Percentiles rank a stretch among this genome's conserved stretches.
These are phyloP conservation scores for Diplogelasinospora grovesii DNA, from an alignment of 495 filamentous ascomycete species.

Conservation along the genomic window DNA sequence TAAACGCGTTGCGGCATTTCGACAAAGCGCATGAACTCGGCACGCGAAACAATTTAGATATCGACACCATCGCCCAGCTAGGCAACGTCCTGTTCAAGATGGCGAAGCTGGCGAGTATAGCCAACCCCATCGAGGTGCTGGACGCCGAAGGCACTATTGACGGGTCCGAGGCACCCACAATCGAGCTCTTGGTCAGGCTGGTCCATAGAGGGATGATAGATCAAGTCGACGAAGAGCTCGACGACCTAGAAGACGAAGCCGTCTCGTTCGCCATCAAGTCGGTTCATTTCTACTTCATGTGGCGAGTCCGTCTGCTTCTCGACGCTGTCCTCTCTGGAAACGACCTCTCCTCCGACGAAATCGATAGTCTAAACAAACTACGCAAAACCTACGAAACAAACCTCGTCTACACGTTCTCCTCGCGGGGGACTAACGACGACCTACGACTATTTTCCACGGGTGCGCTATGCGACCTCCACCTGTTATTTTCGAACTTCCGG, in stretches of 20 bases:
- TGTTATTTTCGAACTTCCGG: slow-evolving; percentile 70
- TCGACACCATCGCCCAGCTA: slow-evolving; percentile 57
- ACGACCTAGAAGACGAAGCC: slow-evolving; percentile 67
- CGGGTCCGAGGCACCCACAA: slow-evolving; percentile 40
- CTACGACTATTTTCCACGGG: slow-evolving; percentile 69
- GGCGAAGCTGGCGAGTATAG: slow-evolving; percentile 73
- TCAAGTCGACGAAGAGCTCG: slow-evolving; percentile 55
- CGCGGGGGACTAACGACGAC: slow-evolving; percentile 59
- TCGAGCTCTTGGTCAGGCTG: slow-evolving; percentile 63
- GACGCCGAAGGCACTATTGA: slow-evolving; percentile 54
- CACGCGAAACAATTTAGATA: slow-evolving; percentile 53
- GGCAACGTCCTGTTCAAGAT: slow-evolving; percentile 78
- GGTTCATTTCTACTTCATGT: slow-evolving; percentile 87
- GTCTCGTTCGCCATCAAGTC: slow-evolving; percentile 64
- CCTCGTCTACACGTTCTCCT: slow-evolving; percentile 59
- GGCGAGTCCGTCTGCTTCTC: slow-evolving; percentile 61
- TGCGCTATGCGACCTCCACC: slow-evolving; percentile 70
- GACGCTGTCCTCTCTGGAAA: slow-evolving; percentile 32
- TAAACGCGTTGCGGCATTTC: slow-evolving; percentile 61
- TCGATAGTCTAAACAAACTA: slow-evolving; percentile 52
- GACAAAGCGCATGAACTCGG: slow-evolving; percentile 60
- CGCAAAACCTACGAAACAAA: slow-evolving; percentile 51
- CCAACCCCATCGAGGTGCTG: slow-evolving; percentile 65
- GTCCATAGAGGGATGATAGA: slow-evolving; percentile 58
- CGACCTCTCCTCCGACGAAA: slow-evolving; percentile 40